These are phyloP conservation scores for Styphnolobium japonicum DNA, from an alignment of 306 rosid species.

Conservation along the genomic window DNA sequence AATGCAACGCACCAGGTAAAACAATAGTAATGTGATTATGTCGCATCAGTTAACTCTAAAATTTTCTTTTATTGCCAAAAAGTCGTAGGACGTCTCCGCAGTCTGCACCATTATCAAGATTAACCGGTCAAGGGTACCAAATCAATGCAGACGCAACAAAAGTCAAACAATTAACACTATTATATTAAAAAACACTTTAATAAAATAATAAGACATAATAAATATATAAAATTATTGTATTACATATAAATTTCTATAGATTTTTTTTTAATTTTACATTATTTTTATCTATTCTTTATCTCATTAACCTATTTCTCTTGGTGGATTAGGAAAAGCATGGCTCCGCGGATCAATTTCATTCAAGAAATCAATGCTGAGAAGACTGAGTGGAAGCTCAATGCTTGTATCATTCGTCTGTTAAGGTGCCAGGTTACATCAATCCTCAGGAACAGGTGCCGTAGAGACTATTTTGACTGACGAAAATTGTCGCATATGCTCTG, in stretches of 20 bases:
- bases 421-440: neutral
- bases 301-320: neutral
- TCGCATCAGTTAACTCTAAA: too few relatives aligned
- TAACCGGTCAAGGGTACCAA: too few relatives aligned
- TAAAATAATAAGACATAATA: too few relatives aligned
- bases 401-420: neutral
- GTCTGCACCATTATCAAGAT: too few relatives aligned
- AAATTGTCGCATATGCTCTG: conserved; percentile 15
- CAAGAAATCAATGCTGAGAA: neutral
- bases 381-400: neutral
- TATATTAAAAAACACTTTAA: too few relatives aligned
- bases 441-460: neutral
- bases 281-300: neutral
- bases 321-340: neutral
- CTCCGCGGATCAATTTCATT: neutral
- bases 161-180: too few relatives aligned
- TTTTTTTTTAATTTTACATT: neutral
- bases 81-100: too few relatives aligned
- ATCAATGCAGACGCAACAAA: too few relatives aligned
- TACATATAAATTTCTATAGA: neutral
- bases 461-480: neutral
- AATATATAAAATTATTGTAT: too few relatives aligned
- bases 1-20: too few relatives aligned
- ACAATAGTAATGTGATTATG: too few relatives aligned
- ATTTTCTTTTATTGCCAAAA: too few relatives aligned